A percentile compares a stretch with the other conserved stretches of the same genome.
phyloP scores from a whole-genome alignment of 805 yeast species.

The Saccharomycopsis microspora region DNA sequence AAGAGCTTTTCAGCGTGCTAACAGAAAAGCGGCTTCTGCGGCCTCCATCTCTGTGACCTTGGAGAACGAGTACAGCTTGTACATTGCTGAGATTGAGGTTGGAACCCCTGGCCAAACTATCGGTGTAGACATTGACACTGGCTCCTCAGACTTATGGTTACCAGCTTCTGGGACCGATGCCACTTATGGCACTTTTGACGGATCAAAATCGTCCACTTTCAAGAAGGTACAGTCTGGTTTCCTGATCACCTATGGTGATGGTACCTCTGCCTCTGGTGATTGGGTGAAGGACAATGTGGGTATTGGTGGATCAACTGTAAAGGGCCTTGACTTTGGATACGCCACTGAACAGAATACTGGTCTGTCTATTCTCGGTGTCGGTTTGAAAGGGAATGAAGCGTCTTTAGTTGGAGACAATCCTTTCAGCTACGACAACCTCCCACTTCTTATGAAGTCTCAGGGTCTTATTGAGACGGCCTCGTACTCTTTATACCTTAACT shows the following conservation, averaged over 20 bases:
- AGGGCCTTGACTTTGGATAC: constrained; percentile 11
- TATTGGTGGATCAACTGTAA: constrained; percentile 13
- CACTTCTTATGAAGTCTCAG: constrained; percentile 24
- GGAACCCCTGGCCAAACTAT: constrained; percentile 35
- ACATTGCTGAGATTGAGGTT: constrained; percentile 31
- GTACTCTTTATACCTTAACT: constrained; percentile 36
- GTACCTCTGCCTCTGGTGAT: constrained; percentile 38
- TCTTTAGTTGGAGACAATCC: constrained; percentile 22
- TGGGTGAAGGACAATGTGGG: constrained; percentile 22
- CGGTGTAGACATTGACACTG: constrained; percentile 34
- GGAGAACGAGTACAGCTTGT: constrained; percentile 31
- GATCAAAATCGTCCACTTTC: constrained; percentile 25
- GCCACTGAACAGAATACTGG: constrained; percentile 13
- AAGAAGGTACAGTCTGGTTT: constrained; percentile 24
- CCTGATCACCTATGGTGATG: constrained; percentile 36
- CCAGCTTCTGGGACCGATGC: constrained; percentile 20
- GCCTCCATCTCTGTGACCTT: constrained; percentile 17
- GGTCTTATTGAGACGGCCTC: constrained; percentile 31
- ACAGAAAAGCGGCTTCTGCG: not conserved
- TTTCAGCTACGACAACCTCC: constrained; percentile 18
- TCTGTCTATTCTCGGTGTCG: constrained; percentile 11
- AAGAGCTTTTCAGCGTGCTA: not conserved
- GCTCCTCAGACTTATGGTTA: constrained; percentile 40
- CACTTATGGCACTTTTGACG: constrained; percentile 26
- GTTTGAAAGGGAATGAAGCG: constrained; percentile 16